Evolutionary conservation across 108 stramenopile genomes (phyloP), one percentile per base, ranked within the genome.

Genomic region (Tribonema minus): DNA sequence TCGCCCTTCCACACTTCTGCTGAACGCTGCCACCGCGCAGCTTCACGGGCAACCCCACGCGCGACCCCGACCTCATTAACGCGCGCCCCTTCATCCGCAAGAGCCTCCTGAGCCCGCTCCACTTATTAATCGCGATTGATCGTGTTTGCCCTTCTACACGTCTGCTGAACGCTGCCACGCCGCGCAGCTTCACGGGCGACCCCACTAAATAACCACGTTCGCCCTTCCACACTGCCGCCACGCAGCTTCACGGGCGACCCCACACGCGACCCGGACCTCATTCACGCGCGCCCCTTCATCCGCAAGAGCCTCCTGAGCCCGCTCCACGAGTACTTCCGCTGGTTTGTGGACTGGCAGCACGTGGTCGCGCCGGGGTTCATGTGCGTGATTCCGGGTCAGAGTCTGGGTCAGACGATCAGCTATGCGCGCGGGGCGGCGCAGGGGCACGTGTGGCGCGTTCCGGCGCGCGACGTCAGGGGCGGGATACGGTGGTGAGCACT

Each of bases 401-500:
- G 1, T 1, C 72, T 73, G 32, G 72, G 72, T 6, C 72, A 73
- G 72, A 73, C 38, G 38, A 60, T 62, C 28, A 39, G 32, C 29
- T 73, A 73, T 27, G 25, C 40, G 20, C n/a, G 63, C 20, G 72
- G 36, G 3, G 39, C 41, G 0, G 23, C 31, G 20, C 61, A 39
- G 7, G 72, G 72, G 20, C 63, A 73, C 72, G 32, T 73, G 6
- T 73, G 72, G 72, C 72, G 61, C 27, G 72, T 73, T 2, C 61
- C 72, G 9, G 46, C 46, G 15, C 46, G 46, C 15, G 15, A 20
- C 46, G 46, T 54, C 46, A 54, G n/a, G n/a, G n/a, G n/a, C n/a
- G n/a, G n/a, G n/a, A n/a, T n/a, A n/a, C n/a, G n/a, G n/a, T n/a
- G n/a, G n/a, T n/a, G n/a, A n/a, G n/a, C n/a, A n/a, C n/a, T n/a